These are phyloP conservation scores for Beauveria medogensis DNA, from an alignment of 2,329 filamentous ascomycete species.

Conservation along the genomic window DNA sequence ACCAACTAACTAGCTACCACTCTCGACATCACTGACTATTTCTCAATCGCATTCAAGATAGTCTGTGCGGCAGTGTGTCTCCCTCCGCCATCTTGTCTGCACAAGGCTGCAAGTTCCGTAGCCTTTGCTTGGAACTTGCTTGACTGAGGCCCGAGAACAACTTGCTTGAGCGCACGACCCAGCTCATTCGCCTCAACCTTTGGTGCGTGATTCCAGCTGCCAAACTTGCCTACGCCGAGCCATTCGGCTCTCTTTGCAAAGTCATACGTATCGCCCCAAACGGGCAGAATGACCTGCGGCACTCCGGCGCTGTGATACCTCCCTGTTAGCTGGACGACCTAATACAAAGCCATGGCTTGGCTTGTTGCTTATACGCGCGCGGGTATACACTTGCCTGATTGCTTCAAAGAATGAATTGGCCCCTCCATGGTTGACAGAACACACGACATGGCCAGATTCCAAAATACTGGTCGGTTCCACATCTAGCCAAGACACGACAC, in stretches of 20 bases:
- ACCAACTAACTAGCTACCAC: not conserved
- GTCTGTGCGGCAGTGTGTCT: not conserved
- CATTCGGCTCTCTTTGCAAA: slow-evolving; percentile 34
- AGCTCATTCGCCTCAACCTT: not conserved
- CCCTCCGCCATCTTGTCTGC: not conserved
- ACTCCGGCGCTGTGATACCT: slow-evolving; percentile 27
- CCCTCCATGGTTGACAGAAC: slow-evolving; percentile 32
- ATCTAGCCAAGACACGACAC: slow-evolving; percentile 22
- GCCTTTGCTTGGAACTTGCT: not conserved
- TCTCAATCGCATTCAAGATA: slow-evolving; percentile 10
- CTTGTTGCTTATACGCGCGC: not conserved
- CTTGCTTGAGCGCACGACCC: not conserved
- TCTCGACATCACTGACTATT: not conserved
- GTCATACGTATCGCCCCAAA: slow-evolving; percentile 37
- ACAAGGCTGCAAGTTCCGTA: not conserved
- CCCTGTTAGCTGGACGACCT: not conserved
- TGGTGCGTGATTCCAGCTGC: slow-evolving; percentile 19
- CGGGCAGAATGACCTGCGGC: slow-evolving; percentile 35
- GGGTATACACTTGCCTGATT: slow-evolving; percentile 25
- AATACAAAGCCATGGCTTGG: too few species aligned
- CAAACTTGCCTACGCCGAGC: slow-evolving; percentile 30
- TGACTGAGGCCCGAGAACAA: not conserved
- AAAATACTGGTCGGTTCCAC: slow-evolving; percentile 27
- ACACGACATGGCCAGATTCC: slow-evolving; percentile 25
- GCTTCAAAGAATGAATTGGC: slow-evolving; percentile 36